Percentiles rank a stretch among this genome's conserved stretches.
Conservation (phyloP, 2,329 filamentous ascomycete species). For the Thelonectria rubi region DNA sequence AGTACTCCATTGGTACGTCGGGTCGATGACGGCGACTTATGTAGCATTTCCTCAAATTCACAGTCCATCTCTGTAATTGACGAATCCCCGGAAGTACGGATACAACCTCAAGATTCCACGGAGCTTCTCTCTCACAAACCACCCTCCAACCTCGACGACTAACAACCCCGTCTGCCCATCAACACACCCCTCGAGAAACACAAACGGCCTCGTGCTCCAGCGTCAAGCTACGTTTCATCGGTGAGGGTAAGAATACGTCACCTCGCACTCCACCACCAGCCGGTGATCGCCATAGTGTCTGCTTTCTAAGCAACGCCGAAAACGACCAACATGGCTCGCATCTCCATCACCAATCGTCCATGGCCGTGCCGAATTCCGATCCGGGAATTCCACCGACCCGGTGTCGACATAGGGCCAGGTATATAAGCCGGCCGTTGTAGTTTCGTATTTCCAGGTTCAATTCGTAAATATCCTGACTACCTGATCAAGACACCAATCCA, state of each 20-base stretch:
- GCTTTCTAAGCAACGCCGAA: too few species aligned
- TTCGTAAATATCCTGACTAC: neutral
- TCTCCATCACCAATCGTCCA: neutral
- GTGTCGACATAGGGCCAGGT: neutral
- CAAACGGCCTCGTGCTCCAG: neutral
- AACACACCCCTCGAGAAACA: too few species aligned
- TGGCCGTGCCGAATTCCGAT: conserved; percentile 15
- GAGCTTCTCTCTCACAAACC: neutral
- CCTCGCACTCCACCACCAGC: neutral
- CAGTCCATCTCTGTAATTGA: neutral
- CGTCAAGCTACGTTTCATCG: neutral
- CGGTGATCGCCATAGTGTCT: neutral
- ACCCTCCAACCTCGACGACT: neutral
- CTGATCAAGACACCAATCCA: neutral
- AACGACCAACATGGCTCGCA: neutral
- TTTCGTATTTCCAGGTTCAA: too few species aligned
- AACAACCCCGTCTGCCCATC: neutral
- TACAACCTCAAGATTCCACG: neutral
- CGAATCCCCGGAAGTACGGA: neutral
- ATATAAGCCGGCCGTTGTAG: neutral
- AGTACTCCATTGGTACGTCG: too few species aligned
- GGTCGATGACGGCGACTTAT: too few species aligned
- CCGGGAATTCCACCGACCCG: conserved; percentile 7
- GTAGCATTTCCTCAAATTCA: too few species aligned
- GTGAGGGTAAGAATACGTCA: neutral